These are phyloP conservation scores for Strobilomyces dryophilus DNA, from an alignment of 768 basidiomycete species.

Conservation along the genomic window DNA sequence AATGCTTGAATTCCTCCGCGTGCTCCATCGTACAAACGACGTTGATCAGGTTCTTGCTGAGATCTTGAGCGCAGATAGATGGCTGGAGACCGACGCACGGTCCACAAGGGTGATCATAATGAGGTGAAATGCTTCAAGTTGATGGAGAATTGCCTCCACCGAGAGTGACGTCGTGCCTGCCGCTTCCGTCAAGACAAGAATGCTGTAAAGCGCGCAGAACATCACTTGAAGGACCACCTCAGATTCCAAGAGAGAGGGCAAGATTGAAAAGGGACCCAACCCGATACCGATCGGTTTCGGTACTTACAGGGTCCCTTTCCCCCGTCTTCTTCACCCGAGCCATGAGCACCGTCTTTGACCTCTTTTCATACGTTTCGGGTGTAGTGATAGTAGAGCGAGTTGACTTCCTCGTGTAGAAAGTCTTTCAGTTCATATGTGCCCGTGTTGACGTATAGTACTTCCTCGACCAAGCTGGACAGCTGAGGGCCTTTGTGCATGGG, in stretches of 20 bases:
- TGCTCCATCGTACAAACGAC: constrained; percentile 75
- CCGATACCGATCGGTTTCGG: constrained; percentile 67
- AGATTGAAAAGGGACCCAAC: constrained; percentile 61
- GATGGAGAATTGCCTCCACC: constrained; percentile 87
- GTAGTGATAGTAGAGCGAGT: constrained; percentile 96
- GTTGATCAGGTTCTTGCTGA: constrained; percentile 62
- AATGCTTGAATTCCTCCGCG: constrained; percentile 70
- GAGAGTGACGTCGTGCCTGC: constrained; percentile 63
- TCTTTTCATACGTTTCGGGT: constrained; percentile 91
- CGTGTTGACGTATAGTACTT: constrained; percentile 79
- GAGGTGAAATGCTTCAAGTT: constrained; percentile 81
- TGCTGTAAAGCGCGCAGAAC: constrained; percentile 77
- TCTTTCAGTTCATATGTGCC: constrained; percentile 87
- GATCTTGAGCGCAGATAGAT: constrained; percentile 46
- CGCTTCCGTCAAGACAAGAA: constrained; percentile 60
- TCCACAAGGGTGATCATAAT: constrained; percentile 83
- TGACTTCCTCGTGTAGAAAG: constrained; percentile 79
- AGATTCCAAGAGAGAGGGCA: constrained; percentile 64
- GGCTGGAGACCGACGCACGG: constrained; percentile 56
- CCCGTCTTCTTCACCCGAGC: constrained; percentile 59
- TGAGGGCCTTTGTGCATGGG: constrained; percentile 65
- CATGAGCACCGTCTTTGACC: constrained; percentile 72
- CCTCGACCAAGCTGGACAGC: constrained; percentile 84
- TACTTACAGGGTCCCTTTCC: constrained; percentile 60
- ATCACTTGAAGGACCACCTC: constrained; percentile 75